Conservation (phyloP, 345 rosid species). For the Lenwebbia sp. region DNA sequence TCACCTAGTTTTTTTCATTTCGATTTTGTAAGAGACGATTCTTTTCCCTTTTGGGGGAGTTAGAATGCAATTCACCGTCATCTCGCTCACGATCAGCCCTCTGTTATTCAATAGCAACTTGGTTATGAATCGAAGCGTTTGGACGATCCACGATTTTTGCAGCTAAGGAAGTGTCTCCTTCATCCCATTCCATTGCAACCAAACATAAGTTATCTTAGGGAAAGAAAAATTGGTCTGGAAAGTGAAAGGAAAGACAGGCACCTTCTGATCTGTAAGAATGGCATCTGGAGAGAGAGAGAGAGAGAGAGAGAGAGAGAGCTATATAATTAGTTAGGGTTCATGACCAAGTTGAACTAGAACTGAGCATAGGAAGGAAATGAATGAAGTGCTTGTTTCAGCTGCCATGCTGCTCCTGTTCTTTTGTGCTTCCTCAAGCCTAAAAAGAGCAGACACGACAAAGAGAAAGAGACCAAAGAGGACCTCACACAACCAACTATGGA, state of each 20-base stretch:
- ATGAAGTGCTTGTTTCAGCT: background rate
- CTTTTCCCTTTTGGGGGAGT: background rate
- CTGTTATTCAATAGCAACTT: background rate
- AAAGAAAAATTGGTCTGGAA: background rate
- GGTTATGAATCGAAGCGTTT: background rate
- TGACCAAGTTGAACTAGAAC: background rate
- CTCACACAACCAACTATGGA: background rate
- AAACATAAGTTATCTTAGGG: background rate
- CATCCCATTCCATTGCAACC: background rate
- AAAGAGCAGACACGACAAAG: background rate
- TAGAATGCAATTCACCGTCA: background rate
- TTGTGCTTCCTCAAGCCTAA: slow-evolving; percentile 6
- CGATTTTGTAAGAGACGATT: background rate
- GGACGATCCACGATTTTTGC: background rate
- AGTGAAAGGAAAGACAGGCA: background rate
- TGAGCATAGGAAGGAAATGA: background rate
- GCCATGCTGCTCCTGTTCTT: slow-evolving; percentile 7
- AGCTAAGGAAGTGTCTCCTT: background rate
- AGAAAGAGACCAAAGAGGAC: background rate
- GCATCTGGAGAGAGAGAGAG: background rate
- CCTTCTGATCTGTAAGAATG: background rate
- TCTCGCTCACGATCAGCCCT: background rate
- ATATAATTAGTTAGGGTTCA: background rate
- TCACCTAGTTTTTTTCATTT: background rate
- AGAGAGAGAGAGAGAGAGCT: too few species aligned